These are phyloP conservation scores for Arabidopsis thaliana DNA, from an alignment of 345 rosid genomes.

Conservation along the genomic window DNA sequence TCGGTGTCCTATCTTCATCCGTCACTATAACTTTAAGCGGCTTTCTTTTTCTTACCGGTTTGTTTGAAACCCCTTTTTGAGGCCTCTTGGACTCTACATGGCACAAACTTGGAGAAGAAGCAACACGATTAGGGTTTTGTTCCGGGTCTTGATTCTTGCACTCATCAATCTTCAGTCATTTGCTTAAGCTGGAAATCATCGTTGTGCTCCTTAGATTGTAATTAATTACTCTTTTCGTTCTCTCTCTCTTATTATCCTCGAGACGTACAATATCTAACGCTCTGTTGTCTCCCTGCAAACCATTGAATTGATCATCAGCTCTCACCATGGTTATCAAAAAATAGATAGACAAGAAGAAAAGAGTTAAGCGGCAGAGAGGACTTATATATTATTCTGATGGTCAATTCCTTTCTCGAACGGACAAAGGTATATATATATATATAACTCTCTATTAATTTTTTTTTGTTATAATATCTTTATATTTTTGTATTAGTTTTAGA, in stretches of 20 bases:
- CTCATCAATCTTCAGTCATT: neutral
- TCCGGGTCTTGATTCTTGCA: neutral
- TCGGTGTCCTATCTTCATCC: neutral
- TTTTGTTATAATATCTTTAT: too few relatives aligned
- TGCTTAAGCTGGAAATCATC: neutral
- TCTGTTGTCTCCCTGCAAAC: neutral
- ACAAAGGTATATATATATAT: too few relatives aligned
- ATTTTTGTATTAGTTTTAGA: too few relatives aligned
- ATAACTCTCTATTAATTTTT: too few relatives aligned
- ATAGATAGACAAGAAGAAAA: neutral
- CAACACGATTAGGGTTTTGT: constrained; percentile 7
- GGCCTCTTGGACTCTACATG: neutral
- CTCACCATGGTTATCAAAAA: neutral
- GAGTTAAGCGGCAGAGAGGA: neutral
- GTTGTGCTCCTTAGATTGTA: neutral
- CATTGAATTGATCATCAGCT: neutral
- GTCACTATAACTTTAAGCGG: neutral
- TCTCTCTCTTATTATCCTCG: neutral
- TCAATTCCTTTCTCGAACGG: too few relatives aligned
- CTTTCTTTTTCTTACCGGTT: neutral
- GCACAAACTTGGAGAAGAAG: constrained; percentile 12
- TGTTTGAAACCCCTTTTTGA: neutral
- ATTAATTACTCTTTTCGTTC: neutral
- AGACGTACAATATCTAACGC: neutral
- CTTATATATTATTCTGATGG: neutral